Conservation (phyloP, 306 rosid genomes). For the Pueraria montana region DNA sequence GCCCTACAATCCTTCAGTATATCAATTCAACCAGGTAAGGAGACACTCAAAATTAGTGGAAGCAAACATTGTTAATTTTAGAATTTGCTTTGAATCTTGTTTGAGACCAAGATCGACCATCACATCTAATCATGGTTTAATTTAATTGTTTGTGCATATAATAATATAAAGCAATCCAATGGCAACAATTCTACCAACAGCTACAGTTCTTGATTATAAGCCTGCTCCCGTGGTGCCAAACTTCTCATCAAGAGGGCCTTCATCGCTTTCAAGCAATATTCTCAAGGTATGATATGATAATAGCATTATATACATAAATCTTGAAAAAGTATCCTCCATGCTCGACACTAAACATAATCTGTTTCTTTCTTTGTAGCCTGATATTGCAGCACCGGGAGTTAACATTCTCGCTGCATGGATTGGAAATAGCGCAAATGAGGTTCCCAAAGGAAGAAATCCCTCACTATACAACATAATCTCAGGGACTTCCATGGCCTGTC, state of each 20-base stretch:
- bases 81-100: background rate
- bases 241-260: constrained; percentile 91
- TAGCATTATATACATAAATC: background rate
- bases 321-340: background rate
- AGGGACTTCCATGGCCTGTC: constrained; percentile 92
- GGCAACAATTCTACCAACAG: constrained; percentile 78
- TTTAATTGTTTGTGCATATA: background rate
- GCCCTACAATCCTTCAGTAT: constrained; percentile 60
- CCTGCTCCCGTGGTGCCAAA: constrained; percentile 75
- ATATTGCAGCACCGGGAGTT: constrained; percentile 94
- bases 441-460: constrained; percentile 54
- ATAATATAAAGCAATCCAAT: constrained; percentile 57
- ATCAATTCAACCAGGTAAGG: constrained; percentile 74
- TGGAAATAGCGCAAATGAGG: constrained; percentile 33
- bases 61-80: background rate
- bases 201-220: constrained; percentile 57
- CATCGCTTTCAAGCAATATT: constrained; percentile 63
- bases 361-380: constrained; percentile 71
- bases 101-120: too few relatives aligned
- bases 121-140: background rate
- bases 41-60: background rate
- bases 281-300: constrained; percentile 61
- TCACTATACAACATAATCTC: constrained; percentile 62
- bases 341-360: background rate
- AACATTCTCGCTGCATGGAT: constrained; percentile 89